Evolutionary conservation across 352 stramenopile genomes (phyloP), one percentile per base, ranked within the genome.

Genomic region (Blastocystis sp.): DNA sequence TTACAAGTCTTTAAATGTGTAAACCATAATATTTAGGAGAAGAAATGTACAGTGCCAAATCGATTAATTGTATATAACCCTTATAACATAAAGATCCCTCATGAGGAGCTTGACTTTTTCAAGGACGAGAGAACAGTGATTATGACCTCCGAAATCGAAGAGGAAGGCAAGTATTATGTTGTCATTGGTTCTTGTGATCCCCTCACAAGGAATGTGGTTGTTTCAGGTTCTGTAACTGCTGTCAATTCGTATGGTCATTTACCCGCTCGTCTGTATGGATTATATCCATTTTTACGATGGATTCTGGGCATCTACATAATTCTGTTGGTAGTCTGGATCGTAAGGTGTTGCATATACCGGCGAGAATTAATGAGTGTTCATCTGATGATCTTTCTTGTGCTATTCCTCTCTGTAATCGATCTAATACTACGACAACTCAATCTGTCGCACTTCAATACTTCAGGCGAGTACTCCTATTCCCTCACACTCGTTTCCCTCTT

Each of bases 291-390:
- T 42, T 44, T 37, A 27, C 33, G 48, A 17, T 24, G 35, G 33
- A 35, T 88, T 24, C 17, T 37, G 13, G 2, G 6, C 22, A 5
- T 73, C 0, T 88, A 78, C 13, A 0, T 48, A 1, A 5, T 88
- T 17, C 54, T 88, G 13, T 15, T 88, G 2, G 15, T 30, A 4
- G 9, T 88, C 13, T 88, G 77, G 77, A 59, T 70, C 7, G 7
- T 27, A 6, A 13, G 53, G 5, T 88, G 77, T 57, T 81, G 15
- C 53, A 19, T n/a, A 7, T 87, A 88, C 0, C 58, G 40, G 2
- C 9, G 40, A 37, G 77, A 88, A 27, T 48, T 88, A 37, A 75
- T 88, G 53, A 81, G 51, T 27, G 56, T 88, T 24, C 77, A 88
- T 35, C 1, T 59, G 3, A 17, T 87, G 30, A 76, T 88, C 35